Conservation (phyloP, 2,329 filamentous ascomycete species). For the Pseudonectria foliicola region DNA sequence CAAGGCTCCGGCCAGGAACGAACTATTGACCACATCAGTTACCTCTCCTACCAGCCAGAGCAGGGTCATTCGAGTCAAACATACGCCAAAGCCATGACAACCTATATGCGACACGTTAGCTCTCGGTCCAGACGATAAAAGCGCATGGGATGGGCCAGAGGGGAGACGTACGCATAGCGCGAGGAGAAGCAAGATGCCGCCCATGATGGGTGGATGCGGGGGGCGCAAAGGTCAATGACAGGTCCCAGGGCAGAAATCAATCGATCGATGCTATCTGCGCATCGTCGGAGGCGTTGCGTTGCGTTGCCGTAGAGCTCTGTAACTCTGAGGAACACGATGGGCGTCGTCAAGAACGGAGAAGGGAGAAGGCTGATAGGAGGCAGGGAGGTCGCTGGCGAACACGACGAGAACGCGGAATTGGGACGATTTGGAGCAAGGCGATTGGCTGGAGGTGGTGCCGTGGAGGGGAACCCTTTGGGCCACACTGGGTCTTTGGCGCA, state of each 20-base stretch:
- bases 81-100: conserved; percentile 54
- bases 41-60: conserved; percentile 10
- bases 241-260: background rate
- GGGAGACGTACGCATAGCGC: conserved; percentile 32
- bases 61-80: conserved; percentile 19
- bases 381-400: background rate
- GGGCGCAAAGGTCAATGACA: conserved; percentile 7
- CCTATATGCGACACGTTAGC: conserved; percentile 27
- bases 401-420: conserved; percentile 12
- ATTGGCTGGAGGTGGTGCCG: conserved; percentile 19
- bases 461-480: conserved; percentile 7
- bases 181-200: conserved; percentile 33
- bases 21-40: conserved; percentile 47
- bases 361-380: too few species aligned
- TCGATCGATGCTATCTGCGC: too few species aligned
- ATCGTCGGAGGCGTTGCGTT: too few species aligned
- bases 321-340: too few species aligned
- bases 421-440: conserved; percentile 15
- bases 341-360: too few species aligned
- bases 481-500: background rate
- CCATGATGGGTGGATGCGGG: conserved; percentile 25
- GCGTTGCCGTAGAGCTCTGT: too few species aligned
- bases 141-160: background rate
- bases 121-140: background rate
- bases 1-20: conserved; percentile 85